Conservation (phyloP, 495 filamentous ascomycete genomes). For the Coniosporium apollinis region DNA sequence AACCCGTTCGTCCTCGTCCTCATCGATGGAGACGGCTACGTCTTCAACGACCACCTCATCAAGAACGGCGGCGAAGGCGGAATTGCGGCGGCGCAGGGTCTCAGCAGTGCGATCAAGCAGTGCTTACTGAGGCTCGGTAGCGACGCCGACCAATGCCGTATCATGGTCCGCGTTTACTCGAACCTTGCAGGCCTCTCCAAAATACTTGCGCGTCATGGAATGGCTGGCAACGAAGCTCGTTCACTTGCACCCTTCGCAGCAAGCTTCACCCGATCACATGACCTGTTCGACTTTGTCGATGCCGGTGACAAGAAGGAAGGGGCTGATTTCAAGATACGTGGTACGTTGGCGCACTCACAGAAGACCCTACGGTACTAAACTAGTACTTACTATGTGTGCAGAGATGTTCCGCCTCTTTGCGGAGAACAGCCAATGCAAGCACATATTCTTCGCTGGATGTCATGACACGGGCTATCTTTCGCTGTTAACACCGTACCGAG, state of each 20-base stretch:
- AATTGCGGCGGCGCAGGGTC: constrained; percentile 33
- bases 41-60: constrained; percentile 41
- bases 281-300: constrained; percentile 44
- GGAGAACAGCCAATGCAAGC: constrained; percentile 45
- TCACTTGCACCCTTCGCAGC: constrained; percentile 34
- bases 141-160: constrained; percentile 36
- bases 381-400: constrained; percentile 13
- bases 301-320: constrained; percentile 44
- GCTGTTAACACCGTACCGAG: constrained; percentile 32
- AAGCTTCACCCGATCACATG: constrained; percentile 41
- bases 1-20: constrained; percentile 44
- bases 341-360: too few relatives aligned
- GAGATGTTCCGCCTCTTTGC: constrained; percentile 41
- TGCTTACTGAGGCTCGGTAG: too few relatives aligned
- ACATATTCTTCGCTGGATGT: constrained; percentile 48
- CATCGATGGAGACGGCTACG: constrained; percentile 45
- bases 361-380: too few relatives aligned
- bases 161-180: constrained; percentile 46
- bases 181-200: constrained; percentile 39
- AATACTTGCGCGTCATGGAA: constrained; percentile 29
- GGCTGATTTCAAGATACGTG: constrained; percentile 43
- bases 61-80: constrained; percentile 38
- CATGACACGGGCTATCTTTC: constrained; percentile 44
- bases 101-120: constrained; percentile 34
- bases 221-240: constrained; percentile 33